Evolutionary conservation across 768 basidiomycete genomes (phyloP).

Genomic region (Calocybe cyanea): DNA sequence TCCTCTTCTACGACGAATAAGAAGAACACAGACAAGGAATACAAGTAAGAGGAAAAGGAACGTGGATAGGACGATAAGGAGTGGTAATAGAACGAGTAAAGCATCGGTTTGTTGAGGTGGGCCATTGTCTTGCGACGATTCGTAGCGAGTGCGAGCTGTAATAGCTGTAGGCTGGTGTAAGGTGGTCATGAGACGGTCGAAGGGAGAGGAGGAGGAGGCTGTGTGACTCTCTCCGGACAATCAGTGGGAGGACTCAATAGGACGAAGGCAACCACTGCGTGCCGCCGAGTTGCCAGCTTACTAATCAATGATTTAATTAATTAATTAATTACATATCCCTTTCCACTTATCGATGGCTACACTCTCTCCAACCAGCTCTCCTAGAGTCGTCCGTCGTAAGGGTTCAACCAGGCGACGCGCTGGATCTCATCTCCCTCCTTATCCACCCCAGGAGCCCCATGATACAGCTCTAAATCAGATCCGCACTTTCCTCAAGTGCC

Average conservation of each 20-base stretch:
- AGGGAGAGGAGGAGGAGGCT: not conserved
- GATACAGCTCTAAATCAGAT: conserved; percentile 68
- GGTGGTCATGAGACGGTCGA: not conserved
- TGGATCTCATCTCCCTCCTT: conserved; percentile 54
- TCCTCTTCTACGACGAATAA: conserved; percentile 73
- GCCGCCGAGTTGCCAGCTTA: no score
- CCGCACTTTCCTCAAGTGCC: conserved; percentile 76
- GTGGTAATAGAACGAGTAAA: conserved; percentile 84
- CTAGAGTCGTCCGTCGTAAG: conserved; percentile 47
- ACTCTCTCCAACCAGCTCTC: conserved; percentile 47
- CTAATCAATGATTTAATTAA: not conserved
- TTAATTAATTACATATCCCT: conserved; percentile 10
- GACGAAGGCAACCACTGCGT: not conserved
- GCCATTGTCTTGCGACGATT: conserved; percentile 23
- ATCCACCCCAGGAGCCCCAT: conserved; percentile 57
- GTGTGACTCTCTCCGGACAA: not conserved
- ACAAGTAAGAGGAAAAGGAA: conserved; percentile 90
- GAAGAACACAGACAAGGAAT: conserved; percentile 85
- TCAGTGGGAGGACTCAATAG: not conserved
- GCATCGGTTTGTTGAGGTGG: conserved; percentile 48
- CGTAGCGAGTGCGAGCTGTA: conserved; percentile 9
- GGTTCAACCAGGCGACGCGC: conserved; percentile 57
- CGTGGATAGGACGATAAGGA: conserved; percentile 90
- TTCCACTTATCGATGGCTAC: conserved; percentile 34
- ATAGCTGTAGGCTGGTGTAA: not conserved